phyloP scores from a whole-genome alignment of 2,329 filamentous ascomycete species.

The Fusarium sulawesiense region DNA sequence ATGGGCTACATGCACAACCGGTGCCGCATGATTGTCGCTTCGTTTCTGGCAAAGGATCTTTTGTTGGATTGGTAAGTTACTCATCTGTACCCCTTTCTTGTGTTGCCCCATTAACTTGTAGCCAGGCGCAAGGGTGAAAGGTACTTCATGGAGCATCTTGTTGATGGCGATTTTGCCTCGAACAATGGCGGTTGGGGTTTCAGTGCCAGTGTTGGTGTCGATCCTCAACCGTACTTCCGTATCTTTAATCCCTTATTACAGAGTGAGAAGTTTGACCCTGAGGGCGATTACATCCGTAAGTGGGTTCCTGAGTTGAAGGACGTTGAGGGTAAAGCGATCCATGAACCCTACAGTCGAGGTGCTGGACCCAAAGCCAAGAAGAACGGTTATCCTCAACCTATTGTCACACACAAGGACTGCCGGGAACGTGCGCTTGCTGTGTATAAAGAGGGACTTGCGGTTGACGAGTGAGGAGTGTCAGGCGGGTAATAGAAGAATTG shows the following conservation, averaged over 20 bases:
- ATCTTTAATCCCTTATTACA: slow-evolving; percentile 90
- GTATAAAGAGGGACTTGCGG: slow-evolving; percentile 69
- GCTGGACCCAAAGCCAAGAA: slow-evolving; percentile 68
- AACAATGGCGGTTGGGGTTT: slow-evolving; percentile 75
- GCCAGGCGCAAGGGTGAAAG: slow-evolving; percentile 76
- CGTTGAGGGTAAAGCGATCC: slow-evolving; percentile 75
- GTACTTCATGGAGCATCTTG: slow-evolving; percentile 84
- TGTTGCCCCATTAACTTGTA: neutral
- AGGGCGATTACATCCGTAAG: slow-evolving; percentile 82
- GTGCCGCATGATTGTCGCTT: slow-evolving; percentile 84
- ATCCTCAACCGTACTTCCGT: slow-evolving; percentile 90
- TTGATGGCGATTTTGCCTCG: slow-evolving; percentile 83
- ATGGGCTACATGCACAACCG: slow-evolving; percentile 87
- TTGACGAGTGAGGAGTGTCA: slow-evolving; percentile 37
- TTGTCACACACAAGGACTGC: slow-evolving; percentile 78
- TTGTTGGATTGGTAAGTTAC: slow-evolving; percentile 74
- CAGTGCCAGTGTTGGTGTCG: slow-evolving; percentile 75
- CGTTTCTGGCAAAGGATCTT: slow-evolving; percentile 83
- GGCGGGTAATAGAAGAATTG: neutral
- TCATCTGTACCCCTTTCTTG: neutral
- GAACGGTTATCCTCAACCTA: slow-evolving; percentile 77
- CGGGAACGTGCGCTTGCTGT: slow-evolving; percentile 74
- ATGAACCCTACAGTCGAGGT: slow-evolving; percentile 81
- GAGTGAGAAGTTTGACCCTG: slow-evolving; percentile 84
- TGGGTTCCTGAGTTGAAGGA: slow-evolving; percentile 82